phyloP scores from a whole-genome alignment of 805 yeast species.

The Myxozyma nipponensis region DNA sequence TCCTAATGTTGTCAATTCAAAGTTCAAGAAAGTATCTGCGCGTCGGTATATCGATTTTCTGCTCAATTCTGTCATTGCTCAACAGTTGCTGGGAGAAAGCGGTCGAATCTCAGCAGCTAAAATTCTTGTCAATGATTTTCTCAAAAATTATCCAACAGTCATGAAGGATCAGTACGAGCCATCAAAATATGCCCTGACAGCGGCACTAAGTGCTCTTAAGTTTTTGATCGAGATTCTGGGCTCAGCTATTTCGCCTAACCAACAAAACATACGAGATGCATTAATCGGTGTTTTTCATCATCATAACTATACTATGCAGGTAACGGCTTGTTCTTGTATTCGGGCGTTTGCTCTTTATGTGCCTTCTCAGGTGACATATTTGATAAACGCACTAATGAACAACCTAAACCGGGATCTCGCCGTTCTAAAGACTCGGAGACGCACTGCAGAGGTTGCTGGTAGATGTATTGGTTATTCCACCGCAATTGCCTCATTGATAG shows the following conservation, averaged over 20 bases:
- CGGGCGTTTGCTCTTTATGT: slow-evolving; percentile 21
- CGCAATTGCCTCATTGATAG: slow-evolving; percentile 31
- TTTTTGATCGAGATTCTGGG: slow-evolving; percentile 32
- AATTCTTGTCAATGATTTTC: slow-evolving; percentile 27
- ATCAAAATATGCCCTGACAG: slow-evolving; percentile 27
- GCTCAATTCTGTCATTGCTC: slow-evolving; percentile 31
- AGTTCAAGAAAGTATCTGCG: slow-evolving; percentile 26
- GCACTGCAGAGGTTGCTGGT: slow-evolving; percentile 16
- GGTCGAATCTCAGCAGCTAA: slow-evolving; percentile 32
- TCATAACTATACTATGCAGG: slow-evolving; percentile 27
- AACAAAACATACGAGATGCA: slow-evolving; percentile 16
- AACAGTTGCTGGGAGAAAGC: slow-evolving; percentile 33
- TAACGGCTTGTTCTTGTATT: slow-evolving; percentile 22
- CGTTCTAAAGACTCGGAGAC: slow-evolving; percentile 22
- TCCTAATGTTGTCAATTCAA: slow-evolving; percentile 15
- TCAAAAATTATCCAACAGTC: slow-evolving; percentile 30
- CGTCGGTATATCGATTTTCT: slow-evolving; percentile 30
- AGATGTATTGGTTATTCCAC: slow-evolving; percentile 34
- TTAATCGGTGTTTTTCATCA: slow-evolving; percentile 23
- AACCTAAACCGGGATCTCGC: slow-evolving; percentile 29
- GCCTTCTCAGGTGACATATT: slow-evolving; percentile 31
- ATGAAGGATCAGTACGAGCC: slow-evolving; percentile 29
- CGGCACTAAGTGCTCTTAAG: slow-evolving; percentile 28
- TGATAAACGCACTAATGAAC: slow-evolving; percentile 26
- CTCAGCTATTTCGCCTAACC: slow-evolving; percentile 32